Evolutionary conservation across 2,329 filamentous ascomycete genomes (phyloP).

Genomic region (Arthrobotrys conoides): DNA sequence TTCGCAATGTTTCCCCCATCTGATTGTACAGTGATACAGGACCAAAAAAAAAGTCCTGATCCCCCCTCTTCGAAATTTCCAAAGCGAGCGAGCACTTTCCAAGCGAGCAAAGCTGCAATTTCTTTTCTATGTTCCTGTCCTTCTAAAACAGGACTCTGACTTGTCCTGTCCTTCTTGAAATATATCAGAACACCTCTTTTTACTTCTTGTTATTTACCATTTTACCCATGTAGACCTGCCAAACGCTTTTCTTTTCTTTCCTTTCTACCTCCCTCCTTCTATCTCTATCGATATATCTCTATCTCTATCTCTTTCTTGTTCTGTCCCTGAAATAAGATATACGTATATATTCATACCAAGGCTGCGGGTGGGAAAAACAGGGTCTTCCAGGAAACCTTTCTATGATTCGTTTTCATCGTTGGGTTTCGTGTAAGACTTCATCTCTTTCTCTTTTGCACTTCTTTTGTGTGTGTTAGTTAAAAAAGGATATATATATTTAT

Average conservation of each 20-base stretch:
- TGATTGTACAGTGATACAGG: constrained; percentile 13
- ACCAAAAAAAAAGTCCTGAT: neutral
- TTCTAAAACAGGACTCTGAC: neutral
- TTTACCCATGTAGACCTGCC: constrained; percentile 21
- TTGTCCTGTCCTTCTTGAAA: neutral
- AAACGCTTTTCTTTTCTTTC: constrained; percentile 18
- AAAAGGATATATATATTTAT: neutral
- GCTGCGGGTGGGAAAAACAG: neutral
- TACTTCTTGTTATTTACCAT: constrained; percentile 4
- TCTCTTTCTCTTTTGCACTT: neutral
- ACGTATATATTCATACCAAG: constrained; percentile 22
- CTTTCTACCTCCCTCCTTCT: neutral
- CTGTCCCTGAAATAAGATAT: neutral
- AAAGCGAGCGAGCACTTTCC: constrained; percentile 16
- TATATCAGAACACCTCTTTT: neutral
- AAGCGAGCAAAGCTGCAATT: constrained; percentile 8
- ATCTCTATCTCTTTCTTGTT: neutral
- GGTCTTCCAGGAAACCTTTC: constrained; percentile 46
- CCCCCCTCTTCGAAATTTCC: constrained; percentile 4
- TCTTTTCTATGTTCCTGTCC: constrained; percentile 2
- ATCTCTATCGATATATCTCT: neutral
- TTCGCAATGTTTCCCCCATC: neutral
- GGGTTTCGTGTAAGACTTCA: constrained; percentile 41
- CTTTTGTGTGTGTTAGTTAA: neutral
- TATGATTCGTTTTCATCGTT: constrained; percentile 49